Evolutionary conservation across 2,329 filamentous ascomycete genomes (phyloP).

Genomic region (Ceratocystis colombiana): DNA sequence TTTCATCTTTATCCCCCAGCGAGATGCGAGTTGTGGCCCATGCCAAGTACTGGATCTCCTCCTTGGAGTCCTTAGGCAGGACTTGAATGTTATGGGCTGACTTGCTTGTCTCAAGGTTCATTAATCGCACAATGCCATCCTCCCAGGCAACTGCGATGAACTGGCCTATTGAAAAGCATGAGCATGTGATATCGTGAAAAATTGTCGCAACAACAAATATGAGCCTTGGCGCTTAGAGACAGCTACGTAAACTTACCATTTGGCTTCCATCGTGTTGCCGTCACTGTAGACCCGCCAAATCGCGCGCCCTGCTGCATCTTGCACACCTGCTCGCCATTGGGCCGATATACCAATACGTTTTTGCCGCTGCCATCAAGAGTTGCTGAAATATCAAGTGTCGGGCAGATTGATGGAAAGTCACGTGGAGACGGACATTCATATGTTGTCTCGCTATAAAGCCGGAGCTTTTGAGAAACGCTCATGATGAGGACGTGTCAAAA

Average conservation of each 20-base stretch:
- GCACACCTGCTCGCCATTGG: slow-evolving; percentile 59
- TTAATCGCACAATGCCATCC: slow-evolving; percentile 65
- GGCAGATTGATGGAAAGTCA: slow-evolving; percentile 62
- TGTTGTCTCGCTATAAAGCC: slow-evolving; percentile 47
- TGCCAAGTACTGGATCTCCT: slow-evolving; percentile 19
- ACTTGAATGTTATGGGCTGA: slow-evolving; percentile 61
- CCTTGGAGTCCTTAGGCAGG: slow-evolving; percentile 31
- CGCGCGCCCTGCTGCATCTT: slow-evolving; percentile 41
- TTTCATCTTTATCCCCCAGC: background rate
- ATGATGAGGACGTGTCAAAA: slow-evolving; percentile 16
- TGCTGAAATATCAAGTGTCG: slow-evolving; percentile 73
- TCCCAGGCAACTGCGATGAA: slow-evolving; percentile 75
- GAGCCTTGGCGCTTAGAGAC: background rate
- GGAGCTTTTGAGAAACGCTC: slow-evolving; percentile 33
- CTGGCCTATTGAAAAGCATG: slow-evolving; percentile 39
- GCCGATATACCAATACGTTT: slow-evolving; percentile 64
- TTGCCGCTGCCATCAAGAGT: slow-evolving; percentile 56
- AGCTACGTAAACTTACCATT: slow-evolving; percentile 46
- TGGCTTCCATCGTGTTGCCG: slow-evolving; percentile 52
- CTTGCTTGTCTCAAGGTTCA: slow-evolving; percentile 73
- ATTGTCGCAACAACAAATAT: background rate
- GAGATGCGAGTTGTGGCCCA: slow-evolving; percentile 23
- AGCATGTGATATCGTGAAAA: background rate
- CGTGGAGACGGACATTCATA: slow-evolving; percentile 46
- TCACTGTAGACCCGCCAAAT: slow-evolving; percentile 36